These are phyloP conservation scores for Entoloma clypeatum DNA, from an alignment of 1,284 basidiomycete species.

Conservation along the genomic window DNA sequence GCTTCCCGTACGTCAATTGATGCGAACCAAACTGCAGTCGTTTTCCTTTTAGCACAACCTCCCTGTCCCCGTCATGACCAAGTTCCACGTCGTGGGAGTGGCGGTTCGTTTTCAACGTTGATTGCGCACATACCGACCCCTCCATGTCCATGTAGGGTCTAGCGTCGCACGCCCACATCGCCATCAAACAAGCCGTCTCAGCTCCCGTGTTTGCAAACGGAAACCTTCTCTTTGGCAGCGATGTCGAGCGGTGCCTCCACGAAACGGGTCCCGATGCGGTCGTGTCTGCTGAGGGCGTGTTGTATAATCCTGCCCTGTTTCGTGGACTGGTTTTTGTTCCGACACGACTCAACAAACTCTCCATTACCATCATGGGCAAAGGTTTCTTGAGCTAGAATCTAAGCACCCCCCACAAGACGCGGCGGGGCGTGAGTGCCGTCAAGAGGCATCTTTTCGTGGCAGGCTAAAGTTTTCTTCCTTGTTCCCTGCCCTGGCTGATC, in stretches of 20 bases:
- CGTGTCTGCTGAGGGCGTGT: conserved; percentile 94
- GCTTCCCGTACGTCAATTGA: background rate
- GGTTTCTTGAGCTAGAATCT: conserved; percentile 18
- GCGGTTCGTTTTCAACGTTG: conserved; percentile 36
- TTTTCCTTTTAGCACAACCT: conserved; percentile 82
- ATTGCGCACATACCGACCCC: conserved; percentile 7
- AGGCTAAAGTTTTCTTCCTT: too few species aligned
- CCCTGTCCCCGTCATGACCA: conserved; percentile 89
- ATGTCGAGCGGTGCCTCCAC: conserved; percentile 75
- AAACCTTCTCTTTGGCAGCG: conserved; percentile 85
- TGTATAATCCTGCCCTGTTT: conserved; percentile 93
- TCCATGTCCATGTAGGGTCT: conserved; percentile 52
- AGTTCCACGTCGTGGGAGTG: conserved; percentile 89
- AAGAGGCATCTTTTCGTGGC: conserved; percentile 84
- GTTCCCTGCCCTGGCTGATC: too few species aligned
- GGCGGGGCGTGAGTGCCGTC: conserved; percentile 72
- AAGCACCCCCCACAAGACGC: conserved; percentile 67
- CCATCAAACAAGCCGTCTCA: conserved; percentile 83
- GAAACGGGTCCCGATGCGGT: conserved; percentile 87
- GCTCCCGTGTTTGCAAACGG: conserved; percentile 97
- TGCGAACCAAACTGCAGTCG: conserved; percentile 48
- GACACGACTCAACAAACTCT: conserved; percentile 6
- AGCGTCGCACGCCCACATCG: conserved; percentile 86
- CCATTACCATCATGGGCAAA: conserved; percentile 5
- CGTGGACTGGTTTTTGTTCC: conserved; percentile 26